phyloP scores from a whole-genome alignment of 2,329 filamentous ascomycete genomes.

The Dactylellina cionopaga region DNA sequence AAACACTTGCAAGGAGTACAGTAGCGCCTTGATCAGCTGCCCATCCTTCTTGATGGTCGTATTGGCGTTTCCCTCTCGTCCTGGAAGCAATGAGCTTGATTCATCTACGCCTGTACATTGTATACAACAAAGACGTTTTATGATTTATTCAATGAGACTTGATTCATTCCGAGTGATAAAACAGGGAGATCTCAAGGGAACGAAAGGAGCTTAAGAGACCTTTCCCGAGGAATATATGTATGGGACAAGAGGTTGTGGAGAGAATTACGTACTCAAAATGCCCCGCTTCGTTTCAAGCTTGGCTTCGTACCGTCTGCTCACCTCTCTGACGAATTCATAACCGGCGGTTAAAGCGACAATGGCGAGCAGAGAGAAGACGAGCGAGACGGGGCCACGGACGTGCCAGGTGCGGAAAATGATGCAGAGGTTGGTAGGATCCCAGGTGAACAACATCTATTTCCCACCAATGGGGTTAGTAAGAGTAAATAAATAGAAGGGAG shows the following conservation, averaged over 20 bases:
- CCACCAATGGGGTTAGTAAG: neutral
- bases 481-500: neutral
- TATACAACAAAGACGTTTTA: conserved; percentile 5
- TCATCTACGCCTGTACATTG: conserved; percentile 52
- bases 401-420: conserved; percentile 94
- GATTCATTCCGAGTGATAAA: conserved; percentile 29
- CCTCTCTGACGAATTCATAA: conserved; percentile 86
- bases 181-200: conserved; percentile 45
- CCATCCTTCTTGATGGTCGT: conserved; percentile 68
- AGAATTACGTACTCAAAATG: conserved; percentile 54
- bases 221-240: no score
- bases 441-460: conserved; percentile 93
- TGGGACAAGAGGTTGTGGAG: neutral
- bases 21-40: conserved; percentile 79
- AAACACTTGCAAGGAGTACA: conserved; percentile 95
- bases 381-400: conserved; percentile 76
- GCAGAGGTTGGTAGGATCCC: conserved; percentile 92
- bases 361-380: conserved; percentile 82
- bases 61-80: conserved; percentile 39
- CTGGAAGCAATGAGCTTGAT: conserved; percentile 71
- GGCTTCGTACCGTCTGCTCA: conserved; percentile 79
- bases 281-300: conserved; percentile 66
- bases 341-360: conserved; percentile 86
- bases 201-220: conserved; percentile 32
- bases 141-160: conserved; percentile 11